Percentiles rank a stretch among this genome's conserved stretches.
These are phyloP conservation scores for Silene vulgaris DNA, from an alignment of 179 eudicot species.

Conservation along the genomic window DNA sequence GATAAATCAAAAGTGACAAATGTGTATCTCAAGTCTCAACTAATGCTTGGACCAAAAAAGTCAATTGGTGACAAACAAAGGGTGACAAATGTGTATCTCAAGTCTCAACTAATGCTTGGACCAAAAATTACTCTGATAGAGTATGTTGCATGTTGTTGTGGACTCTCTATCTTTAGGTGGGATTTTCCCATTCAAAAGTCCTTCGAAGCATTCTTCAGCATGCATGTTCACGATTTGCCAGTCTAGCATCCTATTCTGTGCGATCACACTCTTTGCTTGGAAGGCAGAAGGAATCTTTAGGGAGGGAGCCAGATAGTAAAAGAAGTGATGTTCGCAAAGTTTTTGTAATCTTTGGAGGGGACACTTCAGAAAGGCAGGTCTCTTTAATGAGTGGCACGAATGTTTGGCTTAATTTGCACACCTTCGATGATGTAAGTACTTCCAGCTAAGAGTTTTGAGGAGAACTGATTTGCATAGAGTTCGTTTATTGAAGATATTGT, in stretches of 20 bases:
- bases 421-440: conserved; percentile 66
- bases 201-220: conserved; percentile 62
- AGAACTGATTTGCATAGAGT: not conserved
- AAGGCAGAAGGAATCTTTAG: conserved; percentile 29
- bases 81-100: not conserved
- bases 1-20: not conserved
- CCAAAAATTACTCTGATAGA: not conserved
- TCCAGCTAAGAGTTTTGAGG: not conserved
- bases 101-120: too few species aligned
- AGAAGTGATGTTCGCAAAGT: conserved; percentile 39
- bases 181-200: conserved; percentile 78
- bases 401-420: conserved; percentile 86
- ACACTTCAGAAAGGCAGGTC: conserved; percentile 89
- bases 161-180: conserved; percentile 50
- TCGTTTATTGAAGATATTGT: not conserved
- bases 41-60: not conserved
- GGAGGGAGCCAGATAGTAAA: conserved; percentile 25
- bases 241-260: conserved; percentile 32
- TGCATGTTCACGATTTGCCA: conserved; percentile 66
- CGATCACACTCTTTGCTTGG: conserved; percentile 30
- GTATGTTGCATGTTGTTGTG: conserved; percentile 7
- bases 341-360: conserved; percentile 87
- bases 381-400: conserved; percentile 96
- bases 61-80: not conserved
- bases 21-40: too few species aligned